Conservation (phyloP, 2,329 filamentous ascomycete genomes). For the Dactylellina leptospora region DNA sequence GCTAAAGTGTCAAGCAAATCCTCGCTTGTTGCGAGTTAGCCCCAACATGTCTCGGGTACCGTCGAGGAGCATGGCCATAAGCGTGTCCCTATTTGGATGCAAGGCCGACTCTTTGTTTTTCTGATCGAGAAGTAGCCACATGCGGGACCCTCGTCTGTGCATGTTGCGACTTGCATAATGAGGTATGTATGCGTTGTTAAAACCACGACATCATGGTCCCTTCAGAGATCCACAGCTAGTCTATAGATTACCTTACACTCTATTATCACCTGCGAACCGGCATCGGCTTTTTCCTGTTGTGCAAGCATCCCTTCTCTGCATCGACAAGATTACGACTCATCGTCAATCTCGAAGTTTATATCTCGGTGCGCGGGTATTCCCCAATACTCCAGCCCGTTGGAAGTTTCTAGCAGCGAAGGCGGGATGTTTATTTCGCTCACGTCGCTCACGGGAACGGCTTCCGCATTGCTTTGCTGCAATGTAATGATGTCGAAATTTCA, state of each 20-base stretch:
- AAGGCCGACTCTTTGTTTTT: conserved; percentile 22
- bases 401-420: conserved; percentile 49
- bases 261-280: conserved; percentile 35
- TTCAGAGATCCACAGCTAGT: conserved; percentile 32
- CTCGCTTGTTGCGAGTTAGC: conserved; percentile 27
- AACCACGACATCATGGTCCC: conserved; percentile 47
- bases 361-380: conserved; percentile 14
- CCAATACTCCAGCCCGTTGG: conserved; percentile 15
- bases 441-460: conserved; percentile 34
- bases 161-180: conserved; percentile 5
- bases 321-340: conserved; percentile 14
- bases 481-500: conserved; percentile 22
- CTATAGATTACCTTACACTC: too few species aligned
- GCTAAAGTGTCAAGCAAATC: neutral
- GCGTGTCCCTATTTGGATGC: conserved; percentile 23
- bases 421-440: conserved; percentile 25
- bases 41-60: conserved; percentile 37
- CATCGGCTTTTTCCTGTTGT: conserved; percentile 36
- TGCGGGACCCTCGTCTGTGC: conserved; percentile 8
- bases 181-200: conserved; percentile 52
- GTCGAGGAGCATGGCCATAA: neutral
- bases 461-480: conserved; percentile 21
- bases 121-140: neutral
- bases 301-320: conserved; percentile 26
- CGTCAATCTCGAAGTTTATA: conserved; percentile 24